Base-by-base conservation (phyloP, 306 rosid species). In the Sphenostylis stenocarpa region DNA sequence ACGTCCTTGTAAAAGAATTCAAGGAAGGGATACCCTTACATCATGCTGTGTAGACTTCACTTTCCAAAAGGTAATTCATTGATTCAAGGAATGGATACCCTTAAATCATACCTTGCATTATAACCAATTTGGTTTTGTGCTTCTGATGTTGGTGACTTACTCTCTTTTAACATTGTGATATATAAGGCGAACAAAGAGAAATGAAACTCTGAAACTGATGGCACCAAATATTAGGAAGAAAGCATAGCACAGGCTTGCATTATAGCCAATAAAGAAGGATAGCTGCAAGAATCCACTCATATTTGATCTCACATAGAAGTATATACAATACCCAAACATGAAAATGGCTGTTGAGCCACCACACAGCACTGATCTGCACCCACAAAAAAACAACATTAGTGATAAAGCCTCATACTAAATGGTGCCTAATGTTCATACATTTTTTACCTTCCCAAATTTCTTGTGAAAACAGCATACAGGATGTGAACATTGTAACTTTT, bases 311-410 rank as follows among this genome's bases (percentile, higher is more conserved):
- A 51, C 51, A 62, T 86, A 91, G 88, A 91, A 94, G 86, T 65
- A 88, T 64, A 94, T 84, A 76, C 85, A 67, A 80, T 87, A 90
- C 36, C 84, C 87, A 49, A 93, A 93, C 94, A 87, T 92, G 72
- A 90, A 89, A 51, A 90, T 67, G 64, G 96, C 92, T 3, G 90
- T 78, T 13, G 96, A 88, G 60, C 98, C 97, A 57, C 98, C 97
- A 58, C 81, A 81, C 67, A 87, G 72, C 67, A 90, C 85, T 31
- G 96, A 94, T 86, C 98, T 94, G 98, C 87, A 87, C 12, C 24
- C 73, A 62, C 63, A 58, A 72, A 58, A 75, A 41, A 58, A 66
- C 49, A 41, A 36, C 23, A 66, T 72, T 47, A 77, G 52, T 43
- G 43, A 62, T 8, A 19, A 36, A 71, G 63, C 49, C 49, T 74